These are phyloP conservation scores for Flaveria linearis DNA, from an alignment of 129 eudicot genomes.

Conservation along the genomic window DNA sequence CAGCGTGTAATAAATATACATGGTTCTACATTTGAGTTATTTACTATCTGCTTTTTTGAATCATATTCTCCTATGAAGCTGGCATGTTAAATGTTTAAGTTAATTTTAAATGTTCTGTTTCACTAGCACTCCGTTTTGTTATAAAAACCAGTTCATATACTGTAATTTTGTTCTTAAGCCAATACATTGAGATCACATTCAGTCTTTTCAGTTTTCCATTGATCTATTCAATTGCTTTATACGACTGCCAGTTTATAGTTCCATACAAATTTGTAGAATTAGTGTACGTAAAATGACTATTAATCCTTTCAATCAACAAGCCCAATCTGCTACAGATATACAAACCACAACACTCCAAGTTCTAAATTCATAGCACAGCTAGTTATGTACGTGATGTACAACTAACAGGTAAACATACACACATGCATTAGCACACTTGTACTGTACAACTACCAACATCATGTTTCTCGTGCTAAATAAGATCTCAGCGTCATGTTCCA, in stretches of 20 bases:
- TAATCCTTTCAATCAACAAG: too few relatives aligned
- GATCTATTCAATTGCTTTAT: not conserved
- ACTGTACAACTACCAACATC: conserved; percentile 11
- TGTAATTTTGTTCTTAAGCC: not conserved
- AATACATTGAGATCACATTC: conserved; percentile 2
- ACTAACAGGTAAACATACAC: not conserved
- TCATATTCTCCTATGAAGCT: not conserved
- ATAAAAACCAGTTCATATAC: not conserved
- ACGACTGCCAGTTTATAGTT: not conserved
- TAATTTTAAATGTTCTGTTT: conserved; percentile 1
- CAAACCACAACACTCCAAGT: too few relatives aligned
- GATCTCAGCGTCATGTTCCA: conserved; percentile 10
- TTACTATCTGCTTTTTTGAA: conserved; percentile 8
- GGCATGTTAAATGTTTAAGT: not conserved
- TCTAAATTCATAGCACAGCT: not conserved
- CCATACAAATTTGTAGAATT: not conserved
- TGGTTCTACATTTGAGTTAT: not conserved
- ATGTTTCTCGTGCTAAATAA: conserved; percentile 2
- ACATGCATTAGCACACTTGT: conserved; percentile 8
- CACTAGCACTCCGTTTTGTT: not conserved
- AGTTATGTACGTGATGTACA: not conserved
- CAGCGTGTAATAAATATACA: not conserved
- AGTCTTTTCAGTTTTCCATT: not conserved
- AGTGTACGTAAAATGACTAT: too few relatives aligned
- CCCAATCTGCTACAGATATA: too few relatives aligned